A percentile compares a stretch with the other conserved stretches of the same genome.
Evolutionary conservation across 2,329 filamentous ascomycete genomes (phyloP).

Genomic region (Sarocladium brachiariae): DNA sequence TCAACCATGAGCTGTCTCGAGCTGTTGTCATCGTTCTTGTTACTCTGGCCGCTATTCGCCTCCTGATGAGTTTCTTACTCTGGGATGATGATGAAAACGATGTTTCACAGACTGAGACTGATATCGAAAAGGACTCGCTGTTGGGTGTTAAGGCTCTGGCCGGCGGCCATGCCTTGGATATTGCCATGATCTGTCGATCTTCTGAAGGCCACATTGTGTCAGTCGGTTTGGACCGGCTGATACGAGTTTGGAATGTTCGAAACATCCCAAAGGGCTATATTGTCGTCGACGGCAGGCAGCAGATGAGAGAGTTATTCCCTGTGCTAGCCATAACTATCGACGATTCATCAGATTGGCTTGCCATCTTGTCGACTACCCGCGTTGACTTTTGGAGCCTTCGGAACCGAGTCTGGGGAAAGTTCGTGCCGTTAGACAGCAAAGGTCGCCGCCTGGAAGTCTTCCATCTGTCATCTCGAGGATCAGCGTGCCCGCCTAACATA

Average conservation of each 20-base stretch:
- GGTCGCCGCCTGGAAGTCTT: conserved; percentile 56
- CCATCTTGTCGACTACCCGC: conserved; percentile 52
- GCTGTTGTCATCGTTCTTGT: conserved; percentile 59
- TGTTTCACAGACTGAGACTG: conserved; percentile 34
- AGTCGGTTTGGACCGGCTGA: conserved; percentile 61
- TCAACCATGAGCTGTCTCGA: conserved; percentile 48
- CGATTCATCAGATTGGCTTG: conserved; percentile 56
- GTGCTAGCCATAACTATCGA: conserved; percentile 60
- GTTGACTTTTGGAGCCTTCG: conserved; percentile 59
- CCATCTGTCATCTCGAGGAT: conserved; percentile 47
- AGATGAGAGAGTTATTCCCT: conserved; percentile 44
- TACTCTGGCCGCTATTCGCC: conserved; percentile 55
- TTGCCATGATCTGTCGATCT: conserved; percentile 57
- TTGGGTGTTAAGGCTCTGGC: conserved; percentile 55
- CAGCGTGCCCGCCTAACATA: conserved; percentile 36
- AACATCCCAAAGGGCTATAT: conserved; percentile 34
- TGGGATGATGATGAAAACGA: conserved; percentile 51
- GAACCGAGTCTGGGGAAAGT: conserved; percentile 49
- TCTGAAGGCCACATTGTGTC: conserved; percentile 60
- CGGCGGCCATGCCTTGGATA: conserved; percentile 61
- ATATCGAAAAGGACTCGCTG: conserved; percentile 37
- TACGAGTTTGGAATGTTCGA: conserved; percentile 60
- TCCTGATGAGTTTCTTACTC: conserved; percentile 69
- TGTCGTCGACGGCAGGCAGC: conserved; percentile 32
- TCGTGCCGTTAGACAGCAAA: conserved; percentile 39